Evolutionary conservation across 371 early-diverging fungal species (phyloP).

Genomic region (Gilbertella persicaria): DNA sequence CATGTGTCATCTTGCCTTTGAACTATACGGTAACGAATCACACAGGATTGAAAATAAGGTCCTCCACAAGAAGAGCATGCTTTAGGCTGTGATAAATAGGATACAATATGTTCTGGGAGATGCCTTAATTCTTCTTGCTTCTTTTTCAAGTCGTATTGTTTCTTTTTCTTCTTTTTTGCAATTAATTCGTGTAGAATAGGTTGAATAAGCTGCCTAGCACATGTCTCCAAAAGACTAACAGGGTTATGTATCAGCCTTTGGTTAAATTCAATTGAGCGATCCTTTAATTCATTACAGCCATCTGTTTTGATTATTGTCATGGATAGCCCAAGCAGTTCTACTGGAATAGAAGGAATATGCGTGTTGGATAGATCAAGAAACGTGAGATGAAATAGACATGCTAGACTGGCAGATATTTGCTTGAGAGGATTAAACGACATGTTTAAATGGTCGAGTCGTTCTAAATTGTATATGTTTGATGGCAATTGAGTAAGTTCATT

Average conservation of each 20-base stretch:
- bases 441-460: conserved; percentile 31
- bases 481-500: conserved; percentile 29
- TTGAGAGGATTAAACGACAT: conserved; percentile 64
- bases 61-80: conserved; percentile 88
- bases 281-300: conserved; percentile 26
- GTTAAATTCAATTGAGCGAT: conserved; percentile 27
- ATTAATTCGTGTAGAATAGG: conserved; percentile 56
- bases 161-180: conserved; percentile 50
- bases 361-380: conserved; percentile 34
- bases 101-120: conserved; percentile 54
- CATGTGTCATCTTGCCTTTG: conserved; percentile 48
- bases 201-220: conserved; percentile 72
- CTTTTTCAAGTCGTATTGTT: conserved; percentile 1
- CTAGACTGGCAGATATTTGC: conserved; percentile 29
- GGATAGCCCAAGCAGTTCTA: conserved; percentile 28
- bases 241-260: conserved; percentile 30
- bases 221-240: conserved; percentile 71
- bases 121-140: neutral
- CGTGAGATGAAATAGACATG: conserved; percentile 13
- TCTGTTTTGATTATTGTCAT: conserved; percentile 23
- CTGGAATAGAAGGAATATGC: conserved; percentile 33
- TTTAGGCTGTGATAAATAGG: conserved; percentile 66
- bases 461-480: conserved; percentile 10
- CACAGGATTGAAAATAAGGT: conserved; percentile 75
- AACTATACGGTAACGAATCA: conserved; percentile 63